Evolutionary conservation across 495 filamentous ascomycete species (phyloP), one percentile per base, ranked within the genome.

Genomic region (Hyaloscypha hepaticicola): DNA sequence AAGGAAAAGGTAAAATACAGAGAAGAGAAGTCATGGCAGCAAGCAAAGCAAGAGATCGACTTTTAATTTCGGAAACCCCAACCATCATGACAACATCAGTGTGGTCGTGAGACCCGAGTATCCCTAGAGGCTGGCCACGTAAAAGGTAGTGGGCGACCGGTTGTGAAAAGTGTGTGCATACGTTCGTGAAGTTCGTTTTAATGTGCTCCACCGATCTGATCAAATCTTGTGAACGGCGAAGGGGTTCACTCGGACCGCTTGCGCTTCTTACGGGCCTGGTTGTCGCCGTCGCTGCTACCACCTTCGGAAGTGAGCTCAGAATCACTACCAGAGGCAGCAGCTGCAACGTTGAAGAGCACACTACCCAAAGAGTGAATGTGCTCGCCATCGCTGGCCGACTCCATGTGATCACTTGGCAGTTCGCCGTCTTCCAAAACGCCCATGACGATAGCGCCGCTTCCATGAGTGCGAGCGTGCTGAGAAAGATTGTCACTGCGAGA

Each of bases 401-500:
- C 74, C 3, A 74, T 71, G 21, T 74, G 70, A 70, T 80, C 77
- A 61, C 74, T 70, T 66, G 80, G 71, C 58, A 80, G 71, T 38
- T 90, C 88, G 21, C 82, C 80, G 58, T 83, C 76, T 60, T 96
- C 90, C 48, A 96, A 78, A 63, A 97, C 82, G 64, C 89, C 88
- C 90, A 98, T 91, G 61, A 93, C 86, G 66, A 97, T 90, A 61
- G 94, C 90, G 51, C 91, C 91, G 57, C 87, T 87, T 52, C 91
- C 96, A 70, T 99, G 96, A 16, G 95, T 99, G 56, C 96, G 87
- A 55, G 95, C 87, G 72, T 99, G 96, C 77, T 99, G 96, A 31
- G 91, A 88, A 25, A 99, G 85, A 79, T 99, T 99, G 77, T 99
- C 96, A 70, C 90, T 94, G 63, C 96, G 90, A 1, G 95, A 98